phyloP scores from a whole-genome alignment of 805 yeast species.

The Teunomyces gatunensis region DNA sequence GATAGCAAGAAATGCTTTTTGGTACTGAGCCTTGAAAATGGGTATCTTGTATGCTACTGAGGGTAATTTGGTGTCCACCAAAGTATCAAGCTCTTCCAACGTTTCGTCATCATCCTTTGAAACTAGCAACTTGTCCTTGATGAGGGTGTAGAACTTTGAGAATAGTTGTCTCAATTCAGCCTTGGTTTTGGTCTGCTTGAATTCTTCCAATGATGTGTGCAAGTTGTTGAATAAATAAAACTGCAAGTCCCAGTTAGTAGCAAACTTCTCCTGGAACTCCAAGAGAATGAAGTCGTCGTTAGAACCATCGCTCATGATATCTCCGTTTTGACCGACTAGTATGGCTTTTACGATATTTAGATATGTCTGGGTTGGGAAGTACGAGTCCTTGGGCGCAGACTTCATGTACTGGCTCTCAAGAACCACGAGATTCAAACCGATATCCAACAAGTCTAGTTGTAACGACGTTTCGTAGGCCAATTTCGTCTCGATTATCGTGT shows the following conservation, averaged over 20 bases:
- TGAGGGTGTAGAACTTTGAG: slow-evolving; percentile 40
- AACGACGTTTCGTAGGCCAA: slow-evolving; percentile 48
- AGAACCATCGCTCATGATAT: slow-evolving; percentile 44
- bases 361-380: slow-evolving; percentile 59
- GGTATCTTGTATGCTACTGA: slow-evolving; percentile 35
- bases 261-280: slow-evolving; percentile 57
- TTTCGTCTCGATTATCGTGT: slow-evolving; percentile 38
- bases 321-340: slow-evolving; percentile 30
- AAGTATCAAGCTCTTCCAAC: slow-evolving; percentile 24
- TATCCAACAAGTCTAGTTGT: slow-evolving; percentile 53
- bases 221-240: slow-evolving; percentile 64
- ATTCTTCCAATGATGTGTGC: slow-evolving; percentile 18
- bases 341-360: slow-evolving; percentile 37
- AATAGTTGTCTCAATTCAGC: slow-evolving; percentile 21
- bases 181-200: slow-evolving; percentile 15
- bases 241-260: slow-evolving; percentile 71
- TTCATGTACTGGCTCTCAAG: slow-evolving; percentile 55
- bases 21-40: slow-evolving; percentile 63
- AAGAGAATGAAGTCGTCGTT: slow-evolving; percentile 46
- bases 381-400: slow-evolving; percentile 50
- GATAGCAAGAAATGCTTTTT: slow-evolving; percentile 61
- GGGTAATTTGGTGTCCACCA: slow-evolving; percentile 35
- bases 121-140: slow-evolving; percentile 27
- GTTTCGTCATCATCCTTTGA: slow-evolving; percentile 10
- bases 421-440: slow-evolving; percentile 52